Base-by-base conservation (phyloP, 2,329 filamentous ascomycete species). In the Talaromyces sp. region DNA sequence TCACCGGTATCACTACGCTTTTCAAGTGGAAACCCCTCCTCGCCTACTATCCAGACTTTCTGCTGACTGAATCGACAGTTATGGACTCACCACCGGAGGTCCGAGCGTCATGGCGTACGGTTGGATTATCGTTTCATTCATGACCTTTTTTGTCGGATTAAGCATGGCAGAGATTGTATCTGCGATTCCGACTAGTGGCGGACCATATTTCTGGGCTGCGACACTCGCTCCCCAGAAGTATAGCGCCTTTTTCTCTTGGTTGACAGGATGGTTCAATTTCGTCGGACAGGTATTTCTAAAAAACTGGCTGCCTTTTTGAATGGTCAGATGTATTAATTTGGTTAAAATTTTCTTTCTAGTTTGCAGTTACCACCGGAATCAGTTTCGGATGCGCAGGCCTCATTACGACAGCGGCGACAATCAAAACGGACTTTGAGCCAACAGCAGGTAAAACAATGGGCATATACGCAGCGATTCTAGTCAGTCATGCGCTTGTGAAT, bases 361-460 rank as follows among this genome's bases (percentile, higher is more conserved):
- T 64, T 25, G 62, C 62, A 27, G 62, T 64, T n/a, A 64, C 62
- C 15, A 64, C 62, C n/a, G 62, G 62, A n/a, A 64, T 64, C 43
- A 64, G 62, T 25, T 64, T 64, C 36, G 62, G 62, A 25, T 64
- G 62, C 19, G 62, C 62, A 34, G 51, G 53, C 13, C 43, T 64
- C 5, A 59, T 64, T 27, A 11, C 62, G 19, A 64, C 62, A 22
- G 62, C 62, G 17, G 62, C 62, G 25, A 27, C 51, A 19, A 64
- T 64, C 53, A 64, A 64, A 31, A 58, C 62, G 13, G 54, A 31
- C n/a, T 64, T 22, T 27, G 29, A 13, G 10, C 19, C 62, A 13
- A 64, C 62, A 22, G 45, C 62, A 17, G 62, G 38, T 3, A 22
- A 64, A 22, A 64, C 62, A n/a, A n/a, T 64, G 0, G 62, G 62